Percentiles rank a stretch among this genome's conserved stretches.
Conservation (phyloP, 805 yeast species). For the Clavispora phyllophila region DNA sequence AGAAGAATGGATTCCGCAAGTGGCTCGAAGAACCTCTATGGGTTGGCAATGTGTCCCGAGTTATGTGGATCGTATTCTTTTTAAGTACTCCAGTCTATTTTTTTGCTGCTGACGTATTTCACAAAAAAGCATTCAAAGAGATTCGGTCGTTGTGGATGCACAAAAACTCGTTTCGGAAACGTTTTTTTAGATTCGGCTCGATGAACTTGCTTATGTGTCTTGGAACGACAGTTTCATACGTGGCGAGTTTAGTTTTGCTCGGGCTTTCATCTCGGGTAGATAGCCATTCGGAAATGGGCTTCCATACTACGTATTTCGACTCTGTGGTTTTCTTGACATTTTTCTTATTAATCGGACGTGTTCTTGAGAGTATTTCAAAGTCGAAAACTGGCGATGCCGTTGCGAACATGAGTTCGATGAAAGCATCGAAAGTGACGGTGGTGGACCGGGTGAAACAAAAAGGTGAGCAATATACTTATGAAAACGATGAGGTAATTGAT, state of each 20-base stretch:
- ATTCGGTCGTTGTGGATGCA: constrained; percentile 51
- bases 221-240: constrained; percentile 70
- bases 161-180: constrained; percentile 48
- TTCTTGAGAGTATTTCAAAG: constrained; percentile 63
- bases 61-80: constrained; percentile 60
- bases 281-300: constrained; percentile 28
- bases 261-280: constrained; percentile 37
- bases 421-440: constrained; percentile 46
- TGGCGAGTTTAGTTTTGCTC: constrained; percentile 58
- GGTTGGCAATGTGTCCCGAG: constrained; percentile 57
- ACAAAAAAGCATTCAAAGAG: constrained; percentile 60
- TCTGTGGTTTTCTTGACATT: constrained; percentile 73
- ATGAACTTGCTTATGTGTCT: constrained; percentile 70
- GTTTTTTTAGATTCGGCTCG: constrained; percentile 68
- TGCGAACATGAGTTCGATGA: constrained; percentile 45
- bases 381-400: constrained; percentile 64
- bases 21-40: constrained; percentile 62
- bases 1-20: constrained; percentile 33
- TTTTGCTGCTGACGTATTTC: constrained; percentile 70
- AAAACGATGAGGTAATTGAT: constrained; percentile 30
- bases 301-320: constrained; percentile 67
- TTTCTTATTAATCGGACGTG: constrained; percentile 65
- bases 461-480: constrained; percentile 7
- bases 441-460: constrained; percentile 21
- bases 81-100: constrained; percentile 71